These are phyloP conservation scores for Porphyrellus cyaneotinctus DNA, from an alignment of 768 basidiomycete genomes.

Conservation along the genomic window DNA sequence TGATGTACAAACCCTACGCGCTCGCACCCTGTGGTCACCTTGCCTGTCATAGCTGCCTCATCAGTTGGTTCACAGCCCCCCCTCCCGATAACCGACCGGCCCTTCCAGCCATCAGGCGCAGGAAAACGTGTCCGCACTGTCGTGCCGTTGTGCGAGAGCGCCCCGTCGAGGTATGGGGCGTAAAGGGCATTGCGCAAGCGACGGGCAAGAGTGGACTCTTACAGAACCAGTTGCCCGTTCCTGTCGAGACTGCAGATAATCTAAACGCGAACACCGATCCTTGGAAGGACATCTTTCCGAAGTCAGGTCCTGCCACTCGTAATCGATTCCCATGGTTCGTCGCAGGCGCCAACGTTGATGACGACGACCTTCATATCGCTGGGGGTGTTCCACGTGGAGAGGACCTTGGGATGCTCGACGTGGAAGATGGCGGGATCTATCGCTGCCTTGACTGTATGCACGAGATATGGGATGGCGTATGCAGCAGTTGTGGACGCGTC, in stretches of 20 bases:
- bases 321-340: conserved; percentile 23
- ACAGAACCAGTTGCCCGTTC: conserved; percentile 20
- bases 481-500: conserved; percentile 54
- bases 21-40: conserved; percentile 75
- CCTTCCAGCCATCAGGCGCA: conserved; percentile 31
- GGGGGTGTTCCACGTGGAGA: conserved; percentile 26
- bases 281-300: conserved; percentile 62
- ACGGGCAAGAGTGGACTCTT: conserved; percentile 53
- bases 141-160: conserved; percentile 40
- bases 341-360: conserved; percentile 19
- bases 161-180: conserved; percentile 46
- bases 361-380: conserved; percentile 14
- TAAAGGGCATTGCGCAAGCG: conserved; percentile 44
- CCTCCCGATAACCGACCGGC: conserved; percentile 25
- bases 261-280: conserved; percentile 42
- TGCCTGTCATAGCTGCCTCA: conserved; percentile 66
- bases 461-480: conserved; percentile 70
- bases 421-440: conserved; percentile 73
- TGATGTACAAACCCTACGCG: conserved; percentile 69
- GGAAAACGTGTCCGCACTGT: conserved; percentile 45
- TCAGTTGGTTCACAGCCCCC: conserved; percentile 68
- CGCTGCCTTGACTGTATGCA: conserved; percentile 74
- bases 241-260: conserved; percentile 26
- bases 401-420: conserved; percentile 62
- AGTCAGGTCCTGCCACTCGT: conserved; percentile 3